Evolutionary conservation across 1,284 basidiomycete genomes (phyloP).

Genomic region (Rhodotorula sp.): DNA sequence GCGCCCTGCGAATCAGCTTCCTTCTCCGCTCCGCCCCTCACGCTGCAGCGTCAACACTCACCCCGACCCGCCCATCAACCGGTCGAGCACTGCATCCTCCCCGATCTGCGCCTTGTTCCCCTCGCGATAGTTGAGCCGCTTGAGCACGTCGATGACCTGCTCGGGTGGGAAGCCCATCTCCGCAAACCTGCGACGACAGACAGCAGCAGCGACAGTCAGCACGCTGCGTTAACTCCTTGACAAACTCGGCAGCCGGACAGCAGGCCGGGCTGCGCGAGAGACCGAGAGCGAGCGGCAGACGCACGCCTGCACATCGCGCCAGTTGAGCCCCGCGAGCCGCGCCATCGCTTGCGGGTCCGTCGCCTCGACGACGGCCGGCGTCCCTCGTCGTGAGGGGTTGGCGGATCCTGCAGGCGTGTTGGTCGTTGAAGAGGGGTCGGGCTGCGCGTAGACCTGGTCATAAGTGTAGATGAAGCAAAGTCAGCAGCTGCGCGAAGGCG

Average conservation of each 20-base stretch:
- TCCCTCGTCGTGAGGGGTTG: background rate
- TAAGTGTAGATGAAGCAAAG: background rate
- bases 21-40: background rate
- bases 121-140: constrained; percentile 88
- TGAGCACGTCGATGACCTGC: constrained; percentile 58
- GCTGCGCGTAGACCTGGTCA: constrained; percentile 3
- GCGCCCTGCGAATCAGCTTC: too few relatives aligned
- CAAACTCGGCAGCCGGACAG: too few relatives aligned
- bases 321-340: constrained; percentile 13
- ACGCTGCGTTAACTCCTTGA: too few relatives aligned
- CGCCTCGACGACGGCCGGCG: background rate
- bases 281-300: background rate
- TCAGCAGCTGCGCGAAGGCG: too few relatives aligned
- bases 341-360: background rate
- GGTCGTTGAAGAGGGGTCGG: background rate
- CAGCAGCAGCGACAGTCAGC: too few relatives aligned
- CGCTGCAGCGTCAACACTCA: too few relatives aligned
- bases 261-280: background rate
- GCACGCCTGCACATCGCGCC: constrained; percentile 16
- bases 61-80: constrained; percentile 52
- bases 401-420: background rate
- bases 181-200: background rate
- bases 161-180: constrained; percentile 30
- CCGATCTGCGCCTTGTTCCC: constrained; percentile 63
- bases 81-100: constrained; percentile 64